Percentiles rank a stretch among this genome's conserved stretches.
Conservation (phyloP, 2,329 filamentous ascomycete genomes). For the Dothideomycetes sp. region DNA sequence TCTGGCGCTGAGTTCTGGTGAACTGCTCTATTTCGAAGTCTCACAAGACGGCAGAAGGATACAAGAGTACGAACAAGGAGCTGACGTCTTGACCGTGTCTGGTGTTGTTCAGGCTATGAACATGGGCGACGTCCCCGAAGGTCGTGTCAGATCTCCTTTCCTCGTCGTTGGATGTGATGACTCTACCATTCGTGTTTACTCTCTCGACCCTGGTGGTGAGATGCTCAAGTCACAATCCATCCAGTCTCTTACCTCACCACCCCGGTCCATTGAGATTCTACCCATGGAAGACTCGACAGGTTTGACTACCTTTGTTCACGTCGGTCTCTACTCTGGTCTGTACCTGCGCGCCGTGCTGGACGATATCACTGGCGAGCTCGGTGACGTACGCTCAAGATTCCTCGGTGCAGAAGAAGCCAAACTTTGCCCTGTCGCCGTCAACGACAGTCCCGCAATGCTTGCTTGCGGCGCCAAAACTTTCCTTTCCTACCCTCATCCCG, state of each 20-base stretch:
- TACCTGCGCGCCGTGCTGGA: conserved; percentile 93
- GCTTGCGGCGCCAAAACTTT: conserved; percentile 90
- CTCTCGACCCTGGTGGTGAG: conserved; percentile 56
- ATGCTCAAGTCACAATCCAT: conserved; percentile 18
- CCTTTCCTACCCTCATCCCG: conserved; percentile 85
- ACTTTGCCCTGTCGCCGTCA: conserved; percentile 82
- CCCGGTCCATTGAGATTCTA: conserved; percentile 63
- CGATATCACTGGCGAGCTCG: conserved; percentile 89
- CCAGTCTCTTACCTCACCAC: conserved; percentile 18
- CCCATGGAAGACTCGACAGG: conserved; percentile 90
- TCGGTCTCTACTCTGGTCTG: conserved; percentile 89
- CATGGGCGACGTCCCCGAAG: conserved; percentile 84
- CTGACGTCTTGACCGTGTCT: conserved; percentile 90
- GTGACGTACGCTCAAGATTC: conserved; percentile 90
- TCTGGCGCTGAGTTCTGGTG: conserved; percentile 86
- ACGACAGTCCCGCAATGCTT: conserved; percentile 74
- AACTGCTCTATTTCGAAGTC: conserved; percentile 98
- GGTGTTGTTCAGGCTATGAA: conserved; percentile 94
- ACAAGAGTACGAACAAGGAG: conserved; percentile 62
- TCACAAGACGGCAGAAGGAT: conserved; percentile 73
- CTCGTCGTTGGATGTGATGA: conserved; percentile 95
- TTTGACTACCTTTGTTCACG: conserved; percentile 85
- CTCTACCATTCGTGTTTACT: conserved; percentile 86
- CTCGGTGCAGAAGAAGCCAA: conserved; percentile 83
- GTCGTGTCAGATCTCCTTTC: conserved; percentile 80